Evolutionary conservation across 2,329 filamentous ascomycete genomes (phyloP).

Genomic region (Calonectria pseudoturangicola): DNA sequence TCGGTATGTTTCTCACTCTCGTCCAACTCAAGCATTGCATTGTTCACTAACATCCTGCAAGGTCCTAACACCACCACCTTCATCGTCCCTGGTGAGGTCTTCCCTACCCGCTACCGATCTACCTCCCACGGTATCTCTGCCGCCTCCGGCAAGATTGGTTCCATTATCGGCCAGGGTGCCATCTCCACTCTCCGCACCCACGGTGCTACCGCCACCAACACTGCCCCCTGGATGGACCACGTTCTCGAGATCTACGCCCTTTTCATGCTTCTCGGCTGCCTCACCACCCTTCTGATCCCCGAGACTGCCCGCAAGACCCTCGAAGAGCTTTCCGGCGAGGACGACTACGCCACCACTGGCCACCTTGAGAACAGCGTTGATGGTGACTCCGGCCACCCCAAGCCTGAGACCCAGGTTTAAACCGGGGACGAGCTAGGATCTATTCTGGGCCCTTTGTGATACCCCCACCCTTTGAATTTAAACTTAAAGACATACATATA

Average conservation of each 20-base stretch:
- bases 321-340: constrained; percentile 73
- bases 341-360: constrained; percentile 54
- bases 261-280: constrained; percentile 84
- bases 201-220: constrained; percentile 62
- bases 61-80: constrained; percentile 75
- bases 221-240: constrained; percentile 82
- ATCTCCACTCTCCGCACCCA: constrained; percentile 72
- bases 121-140: constrained; percentile 76
- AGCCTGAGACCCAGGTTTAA: constrained; percentile 46
- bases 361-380: constrained; percentile 31
- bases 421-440: neutral
- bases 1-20: constrained; percentile 57
- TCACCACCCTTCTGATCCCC: constrained; percentile 81
- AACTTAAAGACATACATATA: constrained; percentile 7
- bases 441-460: neutral
- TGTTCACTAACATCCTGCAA: constrained; percentile 30
- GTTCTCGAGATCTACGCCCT: constrained; percentile 84
- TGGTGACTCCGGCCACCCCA: constrained; percentile 39
- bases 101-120: constrained; percentile 74
- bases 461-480: constrained; percentile 27
- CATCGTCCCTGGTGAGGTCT: constrained; percentile 74
- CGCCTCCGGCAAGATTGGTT: constrained; percentile 73
- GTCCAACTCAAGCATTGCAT: fast-evolving
- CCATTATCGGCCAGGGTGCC: constrained; percentile 74
- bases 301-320: constrained; percentile 86